A percentile compares a stretch with the other conserved stretches of the same genome.
These are phyloP conservation scores for Elongisporangium prolatum DNA, from an alignment of 352 stramenopile genomes.

Conservation along the genomic window DNA sequence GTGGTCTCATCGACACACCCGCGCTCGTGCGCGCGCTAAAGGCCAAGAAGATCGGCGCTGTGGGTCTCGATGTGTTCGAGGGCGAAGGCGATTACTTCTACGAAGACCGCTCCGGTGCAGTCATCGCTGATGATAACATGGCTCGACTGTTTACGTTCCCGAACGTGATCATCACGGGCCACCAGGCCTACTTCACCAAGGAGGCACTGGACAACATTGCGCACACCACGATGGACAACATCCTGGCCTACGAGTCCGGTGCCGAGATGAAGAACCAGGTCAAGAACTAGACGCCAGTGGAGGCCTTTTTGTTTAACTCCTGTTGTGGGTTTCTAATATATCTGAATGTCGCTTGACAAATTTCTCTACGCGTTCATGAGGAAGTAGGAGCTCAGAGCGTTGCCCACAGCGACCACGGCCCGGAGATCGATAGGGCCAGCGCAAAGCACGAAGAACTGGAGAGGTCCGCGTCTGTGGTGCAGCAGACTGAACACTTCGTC, in stretches of 20 bases:
- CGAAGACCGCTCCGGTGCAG: conserved; percentile 56
- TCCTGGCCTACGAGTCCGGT: conserved; percentile 44
- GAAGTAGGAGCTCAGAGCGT: conserved; percentile 16
- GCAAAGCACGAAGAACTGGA: conserved; percentile 29
- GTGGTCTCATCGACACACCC: conserved; percentile 81
- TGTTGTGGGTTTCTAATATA: conserved; percentile 5
- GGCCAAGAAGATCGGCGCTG: conserved; percentile 63
- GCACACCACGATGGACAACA: conserved; percentile 71
- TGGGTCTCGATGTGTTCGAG: conserved; percentile 89
- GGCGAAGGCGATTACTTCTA: conserved; percentile 77
- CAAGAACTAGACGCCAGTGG: conserved; percentile 24
- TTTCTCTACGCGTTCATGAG: conserved; percentile 3
- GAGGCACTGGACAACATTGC: conserved; percentile 70
- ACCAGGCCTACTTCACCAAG: conserved; percentile 80
- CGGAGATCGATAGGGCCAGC: conserved; percentile 14
- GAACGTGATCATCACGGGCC: conserved; percentile 78
- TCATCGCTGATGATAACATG: conserved; percentile 67
- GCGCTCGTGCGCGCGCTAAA: conserved; percentile 79
- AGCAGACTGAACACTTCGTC: conserved; percentile 42
- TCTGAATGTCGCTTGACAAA: conserved; percentile 1
- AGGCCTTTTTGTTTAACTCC: not conserved
- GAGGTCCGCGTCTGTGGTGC: conserved; percentile 21
- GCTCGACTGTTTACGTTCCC: conserved; percentile 78
- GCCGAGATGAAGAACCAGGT: conserved; percentile 53
- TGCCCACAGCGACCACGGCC: conserved; percentile 14